phyloP scores from a whole-genome alignment of 441 rosid species.

The Euphorbia schlechtendalii region DNA sequence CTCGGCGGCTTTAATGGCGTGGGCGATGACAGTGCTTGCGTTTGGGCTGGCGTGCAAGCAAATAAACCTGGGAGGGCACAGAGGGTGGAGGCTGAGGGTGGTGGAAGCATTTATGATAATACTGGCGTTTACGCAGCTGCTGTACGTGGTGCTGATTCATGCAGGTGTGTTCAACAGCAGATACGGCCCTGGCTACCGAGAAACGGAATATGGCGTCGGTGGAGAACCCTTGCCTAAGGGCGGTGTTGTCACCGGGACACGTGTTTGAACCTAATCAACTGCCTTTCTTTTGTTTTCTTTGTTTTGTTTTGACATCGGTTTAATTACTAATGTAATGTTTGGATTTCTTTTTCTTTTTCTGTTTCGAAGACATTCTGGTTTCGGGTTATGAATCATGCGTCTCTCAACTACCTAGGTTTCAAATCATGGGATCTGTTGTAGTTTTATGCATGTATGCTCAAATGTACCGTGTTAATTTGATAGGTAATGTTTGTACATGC shows the following conservation, averaged over 20 bases:
- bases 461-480: too few relatives aligned
- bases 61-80: conserved; percentile 68
- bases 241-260: conserved; percentile 21
- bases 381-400: too few relatives aligned
- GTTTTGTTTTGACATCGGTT: too few relatives aligned
- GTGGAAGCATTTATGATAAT: conserved; percentile 68
- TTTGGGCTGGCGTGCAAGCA: conserved; percentile 87
- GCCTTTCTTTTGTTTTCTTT: too few relatives aligned
- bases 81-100: conserved; percentile 69
- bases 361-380: too few relatives aligned
- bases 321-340: too few relatives aligned
- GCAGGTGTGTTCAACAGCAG: conserved; percentile 60
- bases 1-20: conserved; percentile 51
- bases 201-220: conserved; percentile 34
- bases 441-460: too few relatives aligned
- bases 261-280: conserved; percentile 24
- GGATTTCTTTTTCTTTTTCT: too few relatives aligned
- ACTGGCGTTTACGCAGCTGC: conserved; percentile 53
- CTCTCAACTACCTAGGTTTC: too few relatives aligned
- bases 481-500: too few relatives aligned
- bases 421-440: too few relatives aligned
- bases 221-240: conserved; percentile 31
- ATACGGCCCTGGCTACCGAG: conserved; percentile 72
- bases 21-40: conserved; percentile 71
- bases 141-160: conserved; percentile 56